phyloP scores from a whole-genome alignment of 331 rosid genomes.

The Acacia pycnantha region DNA sequence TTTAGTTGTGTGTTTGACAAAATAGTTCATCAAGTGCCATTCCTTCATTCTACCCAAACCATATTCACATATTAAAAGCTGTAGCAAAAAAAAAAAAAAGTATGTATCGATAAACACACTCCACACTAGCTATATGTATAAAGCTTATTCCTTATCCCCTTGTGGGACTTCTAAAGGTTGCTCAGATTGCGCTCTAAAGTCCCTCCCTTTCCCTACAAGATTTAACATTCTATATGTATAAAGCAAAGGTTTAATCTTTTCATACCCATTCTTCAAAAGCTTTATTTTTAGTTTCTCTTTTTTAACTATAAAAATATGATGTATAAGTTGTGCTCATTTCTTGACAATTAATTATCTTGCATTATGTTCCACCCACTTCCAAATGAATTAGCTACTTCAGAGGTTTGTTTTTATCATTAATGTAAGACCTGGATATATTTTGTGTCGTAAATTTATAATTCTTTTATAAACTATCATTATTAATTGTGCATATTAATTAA shows the following conservation, averaged over 20 bases:
- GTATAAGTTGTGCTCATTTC: not conserved
- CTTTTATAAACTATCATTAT: no score
- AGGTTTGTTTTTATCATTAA: no score
- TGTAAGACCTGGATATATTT: no score
- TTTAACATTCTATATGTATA: conserved; percentile 3
- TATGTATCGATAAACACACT: not conserved
- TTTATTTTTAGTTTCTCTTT: not conserved
- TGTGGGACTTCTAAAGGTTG: not conserved
- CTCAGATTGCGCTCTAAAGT: not conserved
- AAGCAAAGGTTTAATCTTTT: not conserved
- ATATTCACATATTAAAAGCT: not conserved
- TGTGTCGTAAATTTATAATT: no score
- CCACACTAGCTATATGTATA: not conserved
- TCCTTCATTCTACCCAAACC: conserved; percentile 18
- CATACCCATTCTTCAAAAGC: not conserved
- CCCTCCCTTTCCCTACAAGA: not conserved
- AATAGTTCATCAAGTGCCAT: conserved; percentile 17
- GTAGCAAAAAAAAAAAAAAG: no score
- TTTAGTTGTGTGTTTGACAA: conserved; percentile 23
- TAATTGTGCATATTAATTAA: no score
- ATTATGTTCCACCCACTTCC: no score
- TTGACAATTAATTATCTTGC: not conserved
- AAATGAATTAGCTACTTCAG: no score
- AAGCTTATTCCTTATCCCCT: not conserved
- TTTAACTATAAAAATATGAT: not conserved